Evolutionary conservation across 2,329 filamentous ascomycete genomes (phyloP).

Genomic region (Tolypocladium tropicale): DNA sequence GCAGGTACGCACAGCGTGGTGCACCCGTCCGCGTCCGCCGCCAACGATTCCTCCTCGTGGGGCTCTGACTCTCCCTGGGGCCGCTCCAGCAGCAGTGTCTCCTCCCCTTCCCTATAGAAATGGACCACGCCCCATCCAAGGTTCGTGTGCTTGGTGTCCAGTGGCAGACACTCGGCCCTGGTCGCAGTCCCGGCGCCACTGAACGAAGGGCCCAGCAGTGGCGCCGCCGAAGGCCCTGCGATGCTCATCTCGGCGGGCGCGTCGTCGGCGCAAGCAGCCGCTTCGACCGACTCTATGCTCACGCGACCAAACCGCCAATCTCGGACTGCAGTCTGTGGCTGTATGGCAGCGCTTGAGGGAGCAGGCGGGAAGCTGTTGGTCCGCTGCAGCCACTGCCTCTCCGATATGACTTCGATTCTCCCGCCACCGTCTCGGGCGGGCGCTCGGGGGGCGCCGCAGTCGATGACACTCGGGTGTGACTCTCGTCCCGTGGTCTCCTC

Average conservation of each 20-base stretch:
- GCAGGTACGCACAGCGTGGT: slow-evolving; percentile 89
- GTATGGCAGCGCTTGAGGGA: slow-evolving; percentile 31
- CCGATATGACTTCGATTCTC: slow-evolving; percentile 27
- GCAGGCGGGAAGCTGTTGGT: slow-evolving; percentile 32
- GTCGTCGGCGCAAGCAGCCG: slow-evolving; percentile 22
- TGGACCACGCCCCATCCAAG: slow-evolving; percentile 90
- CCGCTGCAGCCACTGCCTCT: slow-evolving; percentile 29
- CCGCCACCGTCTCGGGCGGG: slow-evolving; percentile 17
- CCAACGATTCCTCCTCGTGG: slow-evolving; percentile 10
- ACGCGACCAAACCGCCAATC: slow-evolving; percentile 83
- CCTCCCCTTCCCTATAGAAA: slow-evolving; percentile 77
- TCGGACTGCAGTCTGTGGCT: slow-evolving; percentile 36
- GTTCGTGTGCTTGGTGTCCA: slow-evolving; percentile 63
- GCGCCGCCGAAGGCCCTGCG: slow-evolving; percentile 37
- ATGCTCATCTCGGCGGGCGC: slow-evolving; percentile 28
- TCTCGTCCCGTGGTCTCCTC: slow-evolving; percentile 2
- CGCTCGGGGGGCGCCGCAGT: slow-evolving; percentile 35
- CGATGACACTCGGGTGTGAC: slow-evolving; percentile 28
- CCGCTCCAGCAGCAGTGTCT: slow-evolving; percentile 48
- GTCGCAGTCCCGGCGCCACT: slow-evolving; percentile 61
- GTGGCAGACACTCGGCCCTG: slow-evolving; percentile 67
- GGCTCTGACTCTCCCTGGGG: slow-evolving; percentile 15
- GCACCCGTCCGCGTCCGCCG: slow-evolving; percentile 57
- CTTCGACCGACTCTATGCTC: slow-evolving; percentile 71
- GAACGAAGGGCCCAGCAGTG: slow-evolving; percentile 42